A percentile compares a stretch with the other conserved stretches of the same genome.
phyloP scores from a whole-genome alignment of 139 green algal genomes.

The Coelastrella sp. region DNA sequence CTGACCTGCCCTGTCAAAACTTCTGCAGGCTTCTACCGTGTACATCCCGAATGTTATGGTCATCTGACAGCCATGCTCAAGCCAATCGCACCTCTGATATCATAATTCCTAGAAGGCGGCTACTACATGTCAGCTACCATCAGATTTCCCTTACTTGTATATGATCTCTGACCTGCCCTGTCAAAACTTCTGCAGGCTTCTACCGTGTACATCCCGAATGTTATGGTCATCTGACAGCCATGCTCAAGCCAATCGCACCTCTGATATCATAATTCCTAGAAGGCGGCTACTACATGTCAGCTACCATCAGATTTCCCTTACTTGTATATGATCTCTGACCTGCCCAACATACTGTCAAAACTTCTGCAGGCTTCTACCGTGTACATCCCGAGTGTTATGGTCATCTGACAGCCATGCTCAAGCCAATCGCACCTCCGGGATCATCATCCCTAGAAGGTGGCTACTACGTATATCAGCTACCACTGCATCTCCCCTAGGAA shows the following conservation, averaged over 20 bases:
- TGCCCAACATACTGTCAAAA: no score
- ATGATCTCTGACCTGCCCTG: no score
- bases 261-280: conserved; percentile 71
- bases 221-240: conserved; percentile 75
- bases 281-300: conserved; percentile 67
- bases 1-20: conserved; percentile 64
- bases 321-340: background rate
- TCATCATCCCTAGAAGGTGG: no score
- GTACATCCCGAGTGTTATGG: background rate
- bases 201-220: conserved; percentile 74
- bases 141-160: no score
- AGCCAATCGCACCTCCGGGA: conserved; percentile 30
- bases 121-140: no score
- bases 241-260: conserved; percentile 69
- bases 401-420: background rate
- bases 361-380: background rate
- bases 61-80: conserved; percentile 77
- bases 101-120: no score
- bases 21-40: conserved; percentile 54
- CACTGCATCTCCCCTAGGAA: no score
- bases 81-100: conserved; percentile 50
- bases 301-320: conserved; percentile 67
- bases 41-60: conserved; percentile 71
- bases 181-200: no score
- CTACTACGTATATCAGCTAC: no score